phyloP scores from a whole-genome alignment of 495 filamentous ascomycete genomes.

The Geopyxis carbonaria region DNA sequence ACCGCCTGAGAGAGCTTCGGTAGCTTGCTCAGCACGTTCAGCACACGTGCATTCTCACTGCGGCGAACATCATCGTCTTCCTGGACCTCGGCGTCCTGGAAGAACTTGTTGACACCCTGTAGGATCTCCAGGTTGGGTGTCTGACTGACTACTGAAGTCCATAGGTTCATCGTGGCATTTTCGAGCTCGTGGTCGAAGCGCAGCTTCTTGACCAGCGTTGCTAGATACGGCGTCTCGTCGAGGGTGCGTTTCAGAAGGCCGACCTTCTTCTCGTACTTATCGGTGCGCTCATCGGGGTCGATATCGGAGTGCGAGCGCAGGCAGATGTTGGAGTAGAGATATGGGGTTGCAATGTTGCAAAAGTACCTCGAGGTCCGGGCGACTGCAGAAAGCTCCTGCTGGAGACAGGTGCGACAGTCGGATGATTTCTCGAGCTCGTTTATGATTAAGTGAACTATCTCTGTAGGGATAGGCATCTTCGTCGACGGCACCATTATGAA shows the following conservation, averaged over 20 bases:
- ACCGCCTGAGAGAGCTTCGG: background rate
- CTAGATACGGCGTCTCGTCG: background rate
- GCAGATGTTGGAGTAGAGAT: conserved; percentile 2
- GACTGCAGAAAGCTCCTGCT: conserved; percentile 2
- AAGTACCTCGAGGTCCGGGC: background rate
- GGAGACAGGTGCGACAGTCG: conserved; percentile 5
- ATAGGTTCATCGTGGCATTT: background rate
- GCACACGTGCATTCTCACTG: background rate
- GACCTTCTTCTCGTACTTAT: background rate
- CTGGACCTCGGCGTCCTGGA: background rate
- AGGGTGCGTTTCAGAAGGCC: background rate
- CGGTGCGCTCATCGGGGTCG: no score
- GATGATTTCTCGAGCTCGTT: background rate
- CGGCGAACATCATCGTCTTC: background rate
- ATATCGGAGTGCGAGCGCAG: background rate
- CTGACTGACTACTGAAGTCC: background rate
- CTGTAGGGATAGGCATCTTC: conserved; percentile 1
- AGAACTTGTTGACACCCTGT: conserved; percentile 4
- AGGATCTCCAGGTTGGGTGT: conserved; percentile 1
- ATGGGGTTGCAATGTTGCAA: background rate
- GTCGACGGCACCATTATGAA: conserved; percentile 1
- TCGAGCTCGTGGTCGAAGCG: background rate
- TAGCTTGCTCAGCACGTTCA: background rate
- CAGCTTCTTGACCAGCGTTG: background rate
- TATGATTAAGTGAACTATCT: conserved; percentile 2